phyloP scores from a whole-genome alignment of 495 filamentous ascomycete genomes.

The Darksidea phi region DNA sequence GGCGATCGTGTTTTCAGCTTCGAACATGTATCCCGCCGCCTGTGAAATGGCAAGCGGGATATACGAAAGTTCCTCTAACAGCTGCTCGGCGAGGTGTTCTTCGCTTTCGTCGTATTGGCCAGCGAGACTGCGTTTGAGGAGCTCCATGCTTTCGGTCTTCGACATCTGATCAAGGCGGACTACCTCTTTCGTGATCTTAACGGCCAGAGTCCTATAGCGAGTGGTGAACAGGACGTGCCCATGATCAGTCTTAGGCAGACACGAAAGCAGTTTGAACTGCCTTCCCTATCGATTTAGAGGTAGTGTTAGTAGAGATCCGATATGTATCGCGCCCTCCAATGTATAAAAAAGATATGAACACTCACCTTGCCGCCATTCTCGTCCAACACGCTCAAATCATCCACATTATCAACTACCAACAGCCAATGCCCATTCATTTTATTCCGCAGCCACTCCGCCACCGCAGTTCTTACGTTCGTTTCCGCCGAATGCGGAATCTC shows the following conservation, averaged over 20 bases:
- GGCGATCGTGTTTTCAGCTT: slow-evolving; percentile 9
- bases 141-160: neutral
- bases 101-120: slow-evolving; percentile 5
- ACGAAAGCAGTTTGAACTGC: slow-evolving; percentile 13
- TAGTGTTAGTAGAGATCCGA: no score
- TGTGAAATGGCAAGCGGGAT: slow-evolving; percentile 13
- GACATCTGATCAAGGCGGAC: slow-evolving; percentile 18
- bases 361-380: slow-evolving; percentile 9
- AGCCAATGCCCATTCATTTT: slow-evolving; percentile 13
- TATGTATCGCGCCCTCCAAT: no score
- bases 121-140: slow-evolving; percentile 4
- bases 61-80: slow-evolving; percentile 16
- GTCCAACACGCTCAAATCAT: slow-evolving; percentile 1
- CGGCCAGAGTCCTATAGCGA: slow-evolving; percentile 4
- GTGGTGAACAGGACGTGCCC: slow-evolving; percentile 20
- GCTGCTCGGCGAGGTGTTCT: neutral
- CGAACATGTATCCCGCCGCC: slow-evolving; percentile 13
- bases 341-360: no score
- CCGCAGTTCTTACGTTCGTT: slow-evolving; percentile 7
- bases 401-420: slow-evolving; percentile 17
- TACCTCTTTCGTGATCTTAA: slow-evolving; percentile 1
- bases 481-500: slow-evolving; percentile 9
- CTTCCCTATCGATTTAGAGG: no score
- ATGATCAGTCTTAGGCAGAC: slow-evolving; percentile 17
- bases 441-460: slow-evolving; percentile 17